A percentile compares a stretch with the other conserved stretches of the same genome.
phyloP scores from a whole-genome alignment of 73 alveolate genomes.

The Symbiodinium natans region DNA sequence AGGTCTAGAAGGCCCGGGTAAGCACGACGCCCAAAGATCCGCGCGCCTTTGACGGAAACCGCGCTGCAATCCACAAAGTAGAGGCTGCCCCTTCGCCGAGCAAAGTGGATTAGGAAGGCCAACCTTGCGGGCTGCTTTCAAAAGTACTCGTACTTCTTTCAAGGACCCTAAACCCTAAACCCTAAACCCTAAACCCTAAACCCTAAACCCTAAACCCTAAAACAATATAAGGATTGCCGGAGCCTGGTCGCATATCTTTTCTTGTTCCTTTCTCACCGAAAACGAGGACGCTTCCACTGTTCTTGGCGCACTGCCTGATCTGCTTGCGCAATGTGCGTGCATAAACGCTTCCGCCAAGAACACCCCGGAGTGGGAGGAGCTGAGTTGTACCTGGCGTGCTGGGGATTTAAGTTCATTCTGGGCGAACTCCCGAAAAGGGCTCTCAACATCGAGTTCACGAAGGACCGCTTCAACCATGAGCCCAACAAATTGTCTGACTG shows the following conservation, averaged over 20 bases:
- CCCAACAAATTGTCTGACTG: too few species aligned
- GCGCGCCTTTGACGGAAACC: constrained; percentile 19
- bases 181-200: too few species aligned
- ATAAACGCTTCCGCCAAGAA: constrained; percentile 73
- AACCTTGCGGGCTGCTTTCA: neutral
- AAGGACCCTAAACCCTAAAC: too few species aligned
- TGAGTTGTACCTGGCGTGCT: constrained; percentile 48
- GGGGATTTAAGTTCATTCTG: too few species aligned
- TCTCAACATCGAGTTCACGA: too few species aligned
- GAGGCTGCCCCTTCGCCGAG: constrained; percentile 23
- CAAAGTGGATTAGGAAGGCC: constrained; percentile 61
- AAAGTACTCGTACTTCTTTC: too few species aligned
- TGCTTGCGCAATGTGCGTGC: constrained; percentile 53
- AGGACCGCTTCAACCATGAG: too few species aligned
- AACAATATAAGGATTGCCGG: too few species aligned
- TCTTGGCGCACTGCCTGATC: neutral
- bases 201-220: too few species aligned
- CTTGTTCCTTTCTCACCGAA: constrained; percentile 17
- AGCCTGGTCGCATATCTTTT: too few species aligned
- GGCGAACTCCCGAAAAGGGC: too few species aligned
- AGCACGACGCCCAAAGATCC: constrained; percentile 43
- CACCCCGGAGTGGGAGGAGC: constrained; percentile 48
- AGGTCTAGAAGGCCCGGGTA: constrained; percentile 29
- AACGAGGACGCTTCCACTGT: constrained; percentile 17
- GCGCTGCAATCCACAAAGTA: constrained; percentile 61